phyloP scores from a whole-genome alignment of 345 rosid species.

The Pistacia vera region DNA sequence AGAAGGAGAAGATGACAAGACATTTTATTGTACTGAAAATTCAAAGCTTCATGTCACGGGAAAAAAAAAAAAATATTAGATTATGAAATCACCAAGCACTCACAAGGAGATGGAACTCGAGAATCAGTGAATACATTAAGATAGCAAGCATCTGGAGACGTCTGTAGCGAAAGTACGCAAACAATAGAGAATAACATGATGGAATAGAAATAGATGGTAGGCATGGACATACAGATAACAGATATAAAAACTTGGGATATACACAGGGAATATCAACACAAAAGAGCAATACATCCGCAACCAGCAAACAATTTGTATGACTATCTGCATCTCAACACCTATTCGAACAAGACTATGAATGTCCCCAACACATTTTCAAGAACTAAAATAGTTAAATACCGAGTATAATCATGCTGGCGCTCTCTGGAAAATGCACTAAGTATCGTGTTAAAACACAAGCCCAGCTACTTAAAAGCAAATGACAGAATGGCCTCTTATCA shows the following conservation, averaged over 20 bases:
- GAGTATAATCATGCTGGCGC: not conserved
- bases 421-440: not conserved
- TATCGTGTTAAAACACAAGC: not conserved
- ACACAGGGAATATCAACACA: slow-evolving; percentile 8
- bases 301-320: not conserved
- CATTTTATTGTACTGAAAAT: no score
- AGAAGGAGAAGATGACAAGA: no score
- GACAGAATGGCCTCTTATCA: not conserved
- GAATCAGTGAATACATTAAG: not conserved
- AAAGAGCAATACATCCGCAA: not conserved
- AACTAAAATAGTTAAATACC: not conserved
- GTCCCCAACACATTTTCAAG: not conserved
- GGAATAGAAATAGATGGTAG: not conserved
- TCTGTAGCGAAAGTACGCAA: not conserved
- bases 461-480: not conserved
- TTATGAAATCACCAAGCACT: not conserved
- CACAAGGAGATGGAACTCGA: not conserved
- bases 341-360: not conserved
- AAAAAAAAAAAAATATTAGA: not conserved
- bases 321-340: slow-evolving; percentile 5
- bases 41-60: no score
- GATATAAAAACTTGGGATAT: slow-evolving; percentile 5
- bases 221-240: not conserved
- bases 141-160: no score
- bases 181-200: not conserved